Base-by-base conservation (phyloP, 1,284 basidiomycete genomes). In the Ustilago tritici region DNA sequence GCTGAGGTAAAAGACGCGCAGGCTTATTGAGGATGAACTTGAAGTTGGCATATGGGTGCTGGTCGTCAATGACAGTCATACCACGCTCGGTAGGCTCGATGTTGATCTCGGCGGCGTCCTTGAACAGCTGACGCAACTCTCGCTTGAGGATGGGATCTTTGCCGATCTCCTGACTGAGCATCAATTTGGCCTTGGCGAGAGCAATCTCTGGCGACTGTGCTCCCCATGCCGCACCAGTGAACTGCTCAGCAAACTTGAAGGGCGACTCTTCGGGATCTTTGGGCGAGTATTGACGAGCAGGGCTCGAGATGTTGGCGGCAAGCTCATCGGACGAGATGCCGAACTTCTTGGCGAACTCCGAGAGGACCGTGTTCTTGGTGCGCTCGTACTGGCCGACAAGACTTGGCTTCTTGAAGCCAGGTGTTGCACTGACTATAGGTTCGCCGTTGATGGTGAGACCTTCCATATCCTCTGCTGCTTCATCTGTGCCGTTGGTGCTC, bases 1-100 rank as follows among this genome's bases (percentile, higher is more conserved):
- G 70, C 36, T 69, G 69, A 11, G 83, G 65, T 89, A 98, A 92
- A 8, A 91, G 89, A n/a, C 86, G 86, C 36, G 94, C 90, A 11
- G 91, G 92, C 86, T 98, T 99, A 79, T 92, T 89, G 47, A 90
- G 88, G 46, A 99, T 89, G 88, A 98, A 99, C 89, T 99, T 99
- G 91, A 99, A 99, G 80, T 92, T 95, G 84, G 92, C 95, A 87
- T 93, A 97, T 0, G 91, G 90, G 86, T 98, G 93, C 79, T 92
- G 91, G 77, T 95, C 92, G 82, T 95, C 93, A 60, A 99, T 98
- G 85, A 95, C 94, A 32, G 89, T 89, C 76, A 93, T 89, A n/a
- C 97, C 97, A 61, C 92, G 91, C 60, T 98, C 95, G 0, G 97
- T 99, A 0, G 96, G 95, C 52, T 90, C 89, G 15, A 96, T 92